These are phyloP conservation scores for Talaromyces sp. DNA, from an alignment of 2,329 filamentous ascomycete species.

Conservation along the genomic window DNA sequence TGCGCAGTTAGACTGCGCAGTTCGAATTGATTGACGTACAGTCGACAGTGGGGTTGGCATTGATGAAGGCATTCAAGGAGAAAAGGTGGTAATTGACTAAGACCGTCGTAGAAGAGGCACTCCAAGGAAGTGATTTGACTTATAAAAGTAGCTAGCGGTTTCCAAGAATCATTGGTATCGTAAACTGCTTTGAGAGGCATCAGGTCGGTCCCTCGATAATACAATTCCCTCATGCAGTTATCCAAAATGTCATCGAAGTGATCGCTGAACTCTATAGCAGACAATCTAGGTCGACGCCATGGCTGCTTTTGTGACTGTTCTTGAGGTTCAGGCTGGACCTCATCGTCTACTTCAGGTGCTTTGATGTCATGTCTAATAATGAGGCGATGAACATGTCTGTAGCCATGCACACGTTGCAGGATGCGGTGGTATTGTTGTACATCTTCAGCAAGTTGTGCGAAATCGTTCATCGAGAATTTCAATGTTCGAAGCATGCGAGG, in stretches of 20 bases:
- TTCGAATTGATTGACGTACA: background rate
- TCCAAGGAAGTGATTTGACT: background rate
- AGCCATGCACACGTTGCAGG: background rate
- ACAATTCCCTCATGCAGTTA: background rate
- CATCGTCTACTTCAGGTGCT: background rate
- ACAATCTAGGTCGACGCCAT: background rate
- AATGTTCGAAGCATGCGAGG: background rate
- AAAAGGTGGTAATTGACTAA: background rate
- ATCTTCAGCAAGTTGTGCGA: background rate
- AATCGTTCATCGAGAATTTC: background rate
- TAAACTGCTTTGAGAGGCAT: background rate
- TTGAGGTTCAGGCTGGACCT: background rate
- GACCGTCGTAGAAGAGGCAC: background rate
- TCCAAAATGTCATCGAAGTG: background rate
- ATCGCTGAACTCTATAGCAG: background rate
- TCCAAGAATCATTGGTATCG: background rate
- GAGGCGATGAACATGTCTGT: background rate
- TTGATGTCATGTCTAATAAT: background rate
- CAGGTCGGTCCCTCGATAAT: background rate
- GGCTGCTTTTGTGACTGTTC: background rate
- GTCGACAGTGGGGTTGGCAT: background rate
- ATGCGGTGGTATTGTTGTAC: background rate
- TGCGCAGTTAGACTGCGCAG: background rate
- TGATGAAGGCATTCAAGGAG: background rate
- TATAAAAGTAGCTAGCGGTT: background rate